phyloP scores from a whole-genome alignment of 352 stramenopile species.

The Phytopythium helicoides region DNA sequence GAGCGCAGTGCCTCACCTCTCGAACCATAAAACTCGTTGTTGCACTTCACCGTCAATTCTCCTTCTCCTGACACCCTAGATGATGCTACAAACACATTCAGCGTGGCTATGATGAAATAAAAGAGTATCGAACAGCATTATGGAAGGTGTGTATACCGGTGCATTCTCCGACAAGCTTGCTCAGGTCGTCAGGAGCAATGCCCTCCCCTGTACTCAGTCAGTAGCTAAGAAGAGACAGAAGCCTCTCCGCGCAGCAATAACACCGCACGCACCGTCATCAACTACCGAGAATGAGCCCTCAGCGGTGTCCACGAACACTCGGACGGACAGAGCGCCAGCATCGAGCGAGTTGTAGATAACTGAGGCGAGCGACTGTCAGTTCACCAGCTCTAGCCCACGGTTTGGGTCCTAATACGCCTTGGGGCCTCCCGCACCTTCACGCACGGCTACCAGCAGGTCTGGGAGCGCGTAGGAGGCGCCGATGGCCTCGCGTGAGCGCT shows the following conservation, averaged over 20 bases:
- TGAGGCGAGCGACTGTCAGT: constrained; percentile 9
- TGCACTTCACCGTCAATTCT: too few relatives aligned
- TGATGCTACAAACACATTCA: too few relatives aligned
- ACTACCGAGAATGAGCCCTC: constrained; percentile 51
- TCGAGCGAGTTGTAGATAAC: constrained; percentile 79
- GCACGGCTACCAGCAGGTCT: constrained; percentile 49
- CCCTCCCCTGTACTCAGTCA: constrained; percentile 46
- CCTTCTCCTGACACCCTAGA: constrained; percentile 26
- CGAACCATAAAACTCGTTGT: constrained; percentile 38
- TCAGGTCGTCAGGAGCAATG: constrained; percentile 49
- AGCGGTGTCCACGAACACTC: constrained; percentile 36
- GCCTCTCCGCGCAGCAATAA: neutral
- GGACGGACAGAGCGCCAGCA: constrained; percentile 45
- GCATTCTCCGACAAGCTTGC: constrained; percentile 41
- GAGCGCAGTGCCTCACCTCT: constrained; percentile 55
- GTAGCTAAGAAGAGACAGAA: too few relatives aligned
- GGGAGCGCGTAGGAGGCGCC: constrained; percentile 61
- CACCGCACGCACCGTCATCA: constrained; percentile 56
- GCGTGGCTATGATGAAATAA: too few relatives aligned
- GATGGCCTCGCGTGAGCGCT: constrained; percentile 39
- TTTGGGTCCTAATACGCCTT: too few relatives aligned
- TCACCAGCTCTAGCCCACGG: too few relatives aligned
- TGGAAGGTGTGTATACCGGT: constrained; percentile 21
- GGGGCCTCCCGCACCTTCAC: constrained; percentile 45
- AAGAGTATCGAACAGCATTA: too few relatives aligned